Evolutionary conservation across 352 stramenopile genomes (phyloP).

Genomic region (Phytophthora cactorum): DNA sequence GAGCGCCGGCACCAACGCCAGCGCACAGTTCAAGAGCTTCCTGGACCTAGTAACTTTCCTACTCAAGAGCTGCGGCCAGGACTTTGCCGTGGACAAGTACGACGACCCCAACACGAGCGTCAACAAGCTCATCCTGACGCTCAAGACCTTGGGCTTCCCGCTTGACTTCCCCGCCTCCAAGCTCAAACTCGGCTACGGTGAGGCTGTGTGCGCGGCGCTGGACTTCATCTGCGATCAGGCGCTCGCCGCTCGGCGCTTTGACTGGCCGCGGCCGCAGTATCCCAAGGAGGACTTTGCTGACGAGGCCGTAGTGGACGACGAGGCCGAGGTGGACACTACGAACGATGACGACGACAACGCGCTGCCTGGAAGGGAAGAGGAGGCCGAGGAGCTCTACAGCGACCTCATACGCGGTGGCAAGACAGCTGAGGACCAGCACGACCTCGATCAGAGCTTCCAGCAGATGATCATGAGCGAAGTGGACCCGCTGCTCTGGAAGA

Average conservation of each 20-base stretch:
- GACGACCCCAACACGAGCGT: slow-evolving; percentile 88
- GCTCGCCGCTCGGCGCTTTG: slow-evolving; percentile 64
- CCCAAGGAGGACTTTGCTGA: slow-evolving; percentile 86
- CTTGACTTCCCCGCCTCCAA: slow-evolving; percentile 85
- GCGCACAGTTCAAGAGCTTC: slow-evolving; percentile 83
- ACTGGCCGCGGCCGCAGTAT: slow-evolving; percentile 73
- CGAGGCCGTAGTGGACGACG: slow-evolving; percentile 76
- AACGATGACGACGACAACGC: slow-evolving; percentile 58
- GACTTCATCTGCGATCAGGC: slow-evolving; percentile 89
- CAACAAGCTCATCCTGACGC: slow-evolving; percentile 87
- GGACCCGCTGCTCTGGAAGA: slow-evolving; percentile 84
- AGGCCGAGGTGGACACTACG: slow-evolving; percentile 59
- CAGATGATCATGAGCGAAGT: slow-evolving; percentile 89
- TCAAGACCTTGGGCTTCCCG: slow-evolving; percentile 83
- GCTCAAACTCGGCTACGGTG: slow-evolving; percentile 79
- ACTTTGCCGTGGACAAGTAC: slow-evolving; percentile 89
- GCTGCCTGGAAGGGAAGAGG: slow-evolving; percentile 42
- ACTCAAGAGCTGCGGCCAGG: slow-evolving; percentile 80
- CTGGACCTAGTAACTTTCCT: slow-evolving; percentile 74
- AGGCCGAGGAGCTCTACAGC: slow-evolving; percentile 72
- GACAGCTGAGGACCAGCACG: slow-evolving; percentile 43
- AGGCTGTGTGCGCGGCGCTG: slow-evolving; percentile 71
- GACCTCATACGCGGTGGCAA: slow-evolving; percentile 47
- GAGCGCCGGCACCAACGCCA: slow-evolving; percentile 57
- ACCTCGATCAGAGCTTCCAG: slow-evolving; percentile 77